Percentiles rank a stretch among this genome's conserved stretches.
phyloP scores from a whole-genome alignment of 2,329 filamentous ascomycete species.

The Penicillium sp. region DNA sequence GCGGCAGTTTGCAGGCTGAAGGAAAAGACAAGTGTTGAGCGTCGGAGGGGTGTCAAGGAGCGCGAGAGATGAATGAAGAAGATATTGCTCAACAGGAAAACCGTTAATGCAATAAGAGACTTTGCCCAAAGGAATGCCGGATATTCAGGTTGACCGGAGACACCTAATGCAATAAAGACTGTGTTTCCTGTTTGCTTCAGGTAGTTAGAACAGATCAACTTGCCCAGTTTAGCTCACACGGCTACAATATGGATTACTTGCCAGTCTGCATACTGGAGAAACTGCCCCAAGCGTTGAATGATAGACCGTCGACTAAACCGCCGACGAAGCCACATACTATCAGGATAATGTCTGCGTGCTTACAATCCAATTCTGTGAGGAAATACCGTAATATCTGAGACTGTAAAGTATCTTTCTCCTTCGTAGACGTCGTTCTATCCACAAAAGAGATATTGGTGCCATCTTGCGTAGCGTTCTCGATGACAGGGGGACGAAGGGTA shows the following conservation, averaged over 20 bases:
- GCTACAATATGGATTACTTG: conserved; percentile 19
- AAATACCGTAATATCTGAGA: conserved; percentile 14
- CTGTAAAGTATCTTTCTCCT: background rate
- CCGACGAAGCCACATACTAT: conserved; percentile 45
- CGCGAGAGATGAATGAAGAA: conserved; percentile 45
- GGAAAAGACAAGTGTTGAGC: conserved; percentile 44
- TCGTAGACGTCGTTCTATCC: background rate
- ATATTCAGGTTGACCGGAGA: conserved; percentile 45
- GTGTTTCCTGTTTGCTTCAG: conserved; percentile 42
- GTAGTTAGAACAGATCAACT: background rate
- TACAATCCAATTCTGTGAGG: conserved; percentile 26
- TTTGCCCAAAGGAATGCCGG: conserved; percentile 49
- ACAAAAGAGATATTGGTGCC: background rate
- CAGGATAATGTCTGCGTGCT: conserved; percentile 34
- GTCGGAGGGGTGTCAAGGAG: conserved; percentile 38
- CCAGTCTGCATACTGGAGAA: conserved; percentile 51
- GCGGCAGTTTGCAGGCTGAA: conserved; percentile 44
- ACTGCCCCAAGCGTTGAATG: conserved; percentile 49
- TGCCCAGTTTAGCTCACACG: too few species aligned
- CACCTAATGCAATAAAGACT: conserved; percentile 49
- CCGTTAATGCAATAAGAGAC: conserved; percentile 45
- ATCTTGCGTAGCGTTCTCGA: too few species aligned
- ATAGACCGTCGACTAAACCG: conserved; percentile 46
- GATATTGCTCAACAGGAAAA: conserved; percentile 45
- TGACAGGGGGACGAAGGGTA: background rate